These are phyloP conservation scores for Byssoonygena ceratinophila DNA, from an alignment of 2,329 filamentous ascomycete species.

Conservation along the genomic window DNA sequence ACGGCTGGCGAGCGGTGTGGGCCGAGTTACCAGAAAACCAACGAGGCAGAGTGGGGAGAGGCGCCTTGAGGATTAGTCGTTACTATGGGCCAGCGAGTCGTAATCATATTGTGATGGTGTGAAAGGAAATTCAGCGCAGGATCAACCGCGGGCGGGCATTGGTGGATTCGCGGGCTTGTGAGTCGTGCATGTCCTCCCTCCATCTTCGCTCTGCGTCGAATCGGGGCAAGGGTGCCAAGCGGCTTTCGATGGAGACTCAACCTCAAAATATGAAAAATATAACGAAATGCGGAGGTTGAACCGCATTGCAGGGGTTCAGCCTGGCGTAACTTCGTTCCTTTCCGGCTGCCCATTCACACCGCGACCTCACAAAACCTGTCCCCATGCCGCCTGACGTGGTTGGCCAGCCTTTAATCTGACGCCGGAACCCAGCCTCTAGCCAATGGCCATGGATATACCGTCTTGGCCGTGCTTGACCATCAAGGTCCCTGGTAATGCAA, in stretches of 20 bases:
- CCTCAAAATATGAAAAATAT: neutral
- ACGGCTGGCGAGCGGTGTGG: conserved; percentile 10
- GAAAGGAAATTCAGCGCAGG: neutral
- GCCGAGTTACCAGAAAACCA: conserved; percentile 8
- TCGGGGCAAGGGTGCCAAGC: conserved; percentile 1
- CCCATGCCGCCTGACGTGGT: neutral
- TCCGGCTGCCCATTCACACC: neutral
- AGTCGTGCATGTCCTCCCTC: conserved; percentile 6
- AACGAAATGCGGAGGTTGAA: conserved; percentile 7
- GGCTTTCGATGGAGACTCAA: neutral
- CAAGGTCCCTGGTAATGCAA: neutral
- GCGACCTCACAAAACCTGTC: neutral
- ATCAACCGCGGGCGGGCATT: neutral
- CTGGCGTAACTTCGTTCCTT: neutral
- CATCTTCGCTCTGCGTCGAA: neutral
- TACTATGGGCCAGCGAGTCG: neutral
- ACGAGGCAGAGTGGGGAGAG: neutral
- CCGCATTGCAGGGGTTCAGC: conserved; percentile 6
- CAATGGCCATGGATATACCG: neutral
- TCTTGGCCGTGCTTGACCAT: neutral
- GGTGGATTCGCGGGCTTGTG: conserved; percentile 3
- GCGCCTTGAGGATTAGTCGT: neutral
- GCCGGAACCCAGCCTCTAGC: neutral
- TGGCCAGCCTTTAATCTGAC: conserved; percentile 3
- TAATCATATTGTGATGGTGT: neutral